phyloP scores from a whole-genome alignment of 1,284 basidiomycete species.

The Pseudozyma thailandica region DNA sequence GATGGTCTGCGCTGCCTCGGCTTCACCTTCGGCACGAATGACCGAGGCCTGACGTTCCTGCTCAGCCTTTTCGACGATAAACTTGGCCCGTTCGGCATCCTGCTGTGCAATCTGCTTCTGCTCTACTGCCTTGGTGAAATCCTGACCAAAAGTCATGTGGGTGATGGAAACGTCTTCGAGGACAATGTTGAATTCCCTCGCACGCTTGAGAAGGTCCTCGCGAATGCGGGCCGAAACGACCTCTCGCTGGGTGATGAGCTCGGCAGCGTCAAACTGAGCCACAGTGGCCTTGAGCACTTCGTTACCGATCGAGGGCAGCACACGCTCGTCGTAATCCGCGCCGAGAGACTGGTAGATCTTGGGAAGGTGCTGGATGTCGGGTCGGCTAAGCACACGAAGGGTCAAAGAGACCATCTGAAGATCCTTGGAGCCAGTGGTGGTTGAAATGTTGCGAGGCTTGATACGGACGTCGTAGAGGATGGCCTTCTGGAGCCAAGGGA shows the following conservation, averaged over 20 bases:
- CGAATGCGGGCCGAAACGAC: conserved; percentile 89
- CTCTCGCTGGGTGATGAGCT: conserved; percentile 80
- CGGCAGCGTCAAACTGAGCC: conserved; percentile 97
- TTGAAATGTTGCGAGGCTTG: conserved; percentile 93
- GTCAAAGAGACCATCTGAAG: conserved; percentile 95
- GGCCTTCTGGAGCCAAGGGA: conserved; percentile 89
- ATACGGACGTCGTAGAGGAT: conserved; percentile 98
- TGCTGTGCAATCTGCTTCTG: conserved; percentile 97
- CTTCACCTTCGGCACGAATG: conserved; percentile 97
- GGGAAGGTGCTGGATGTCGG: conserved; percentile 86
- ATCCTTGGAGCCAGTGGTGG: conserved; percentile 93
- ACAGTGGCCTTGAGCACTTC: conserved; percentile 96
- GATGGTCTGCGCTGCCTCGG: conserved; percentile 86
- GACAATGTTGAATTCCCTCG: conserved; percentile 94
- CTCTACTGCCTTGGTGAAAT: conserved; percentile 85
- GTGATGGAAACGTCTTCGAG: conserved; percentile 96
- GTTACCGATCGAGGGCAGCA: conserved; percentile 80
- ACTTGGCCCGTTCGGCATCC: conserved; percentile 93
- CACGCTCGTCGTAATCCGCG: conserved; percentile 96
- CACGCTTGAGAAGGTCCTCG: conserved; percentile 89
- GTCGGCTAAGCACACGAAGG: conserved; percentile 91
- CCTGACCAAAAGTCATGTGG: conserved; percentile 73
- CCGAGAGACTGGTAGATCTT: conserved; percentile 96
- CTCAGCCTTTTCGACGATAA: conserved; percentile 94
- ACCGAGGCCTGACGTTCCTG: conserved; percentile 99